phyloP scores from a whole-genome alignment of 148 eudicot species.

The Rhododendron griersonianum region DNA sequence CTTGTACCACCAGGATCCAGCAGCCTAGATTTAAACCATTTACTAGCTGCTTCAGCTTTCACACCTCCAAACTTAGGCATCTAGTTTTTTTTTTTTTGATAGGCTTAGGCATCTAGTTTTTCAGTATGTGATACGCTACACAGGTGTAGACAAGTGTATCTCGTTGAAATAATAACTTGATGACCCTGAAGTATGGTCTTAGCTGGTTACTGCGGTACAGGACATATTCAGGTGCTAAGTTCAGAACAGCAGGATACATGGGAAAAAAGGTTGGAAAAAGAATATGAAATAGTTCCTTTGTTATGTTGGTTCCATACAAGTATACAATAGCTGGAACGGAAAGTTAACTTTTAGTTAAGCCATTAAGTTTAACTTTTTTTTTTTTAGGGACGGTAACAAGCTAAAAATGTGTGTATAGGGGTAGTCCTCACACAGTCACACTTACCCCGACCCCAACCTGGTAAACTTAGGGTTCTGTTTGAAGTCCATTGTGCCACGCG shows the following conservation, averaged over 20 bases:
- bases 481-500: background rate
- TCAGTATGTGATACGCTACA: background rate
- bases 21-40: background rate
- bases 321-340: background rate
- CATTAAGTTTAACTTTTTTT: background rate
- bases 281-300: background rate
- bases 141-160: background rate
- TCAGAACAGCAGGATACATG: background rate
- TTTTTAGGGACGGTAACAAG: background rate
- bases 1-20: background rate
- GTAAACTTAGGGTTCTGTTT: background rate
- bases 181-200: background rate
- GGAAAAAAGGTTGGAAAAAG: background rate
- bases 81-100: background rate
- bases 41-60: background rate
- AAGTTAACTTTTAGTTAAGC: background rate
- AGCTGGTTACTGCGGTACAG: background rate
- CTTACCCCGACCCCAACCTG: background rate
- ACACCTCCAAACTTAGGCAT: background rate
- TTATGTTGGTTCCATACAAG: background rate
- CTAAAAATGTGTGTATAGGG: background rate
- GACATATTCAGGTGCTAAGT: background rate
- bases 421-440: background rate
- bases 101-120: background rate
- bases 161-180: background rate